Evolutionary conservation across 192 early-diverging fungal species (phyloP).

Genomic region (Coemansia reversa): DNA sequence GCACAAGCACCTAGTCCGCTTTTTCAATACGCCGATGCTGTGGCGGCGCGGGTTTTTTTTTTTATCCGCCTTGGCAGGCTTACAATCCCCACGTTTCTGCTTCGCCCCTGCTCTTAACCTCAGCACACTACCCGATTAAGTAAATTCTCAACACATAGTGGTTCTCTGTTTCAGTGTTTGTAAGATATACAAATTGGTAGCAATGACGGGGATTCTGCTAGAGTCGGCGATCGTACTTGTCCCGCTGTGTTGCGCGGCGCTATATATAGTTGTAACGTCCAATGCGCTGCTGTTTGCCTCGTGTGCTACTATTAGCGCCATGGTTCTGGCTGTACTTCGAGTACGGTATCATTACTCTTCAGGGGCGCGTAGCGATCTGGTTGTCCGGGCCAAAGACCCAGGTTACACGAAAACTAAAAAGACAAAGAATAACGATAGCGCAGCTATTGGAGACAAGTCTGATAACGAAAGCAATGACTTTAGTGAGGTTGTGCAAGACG

Average conservation of each 20-base stretch:
- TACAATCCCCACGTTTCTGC: no score
- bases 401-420: neutral
- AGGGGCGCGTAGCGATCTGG: slow-evolving; percentile 36
- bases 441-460: slow-evolving; percentile 1
- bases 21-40: no score
- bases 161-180: no score
- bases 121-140: no score
- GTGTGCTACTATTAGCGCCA: neutral
- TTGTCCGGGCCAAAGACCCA: slow-evolving; percentile 9
- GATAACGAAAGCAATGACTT: slow-evolving; percentile 31
- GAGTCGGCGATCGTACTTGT: slow-evolving; percentile 50
- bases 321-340: slow-evolving; percentile 6
- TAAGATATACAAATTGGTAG: neutral
- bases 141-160: no score
- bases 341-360: slow-evolving; percentile 53
- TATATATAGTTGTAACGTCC: slow-evolving; percentile 42
- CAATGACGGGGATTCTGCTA: slow-evolving; percentile 51
- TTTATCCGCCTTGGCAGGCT: no score
- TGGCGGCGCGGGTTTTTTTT: no score
- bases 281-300: slow-evolving; percentile 37
- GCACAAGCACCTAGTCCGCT: no score
- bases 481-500: slow-evolving; percentile 36
- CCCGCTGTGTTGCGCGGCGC: slow-evolving; percentile 39
- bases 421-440: slow-evolving; percentile 4
- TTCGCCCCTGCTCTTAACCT: no score